These are phyloP conservation scores for Irpex rosettiformis DNA, from an alignment of 1,284 basidiomycete species.

Conservation along the genomic window DNA sequence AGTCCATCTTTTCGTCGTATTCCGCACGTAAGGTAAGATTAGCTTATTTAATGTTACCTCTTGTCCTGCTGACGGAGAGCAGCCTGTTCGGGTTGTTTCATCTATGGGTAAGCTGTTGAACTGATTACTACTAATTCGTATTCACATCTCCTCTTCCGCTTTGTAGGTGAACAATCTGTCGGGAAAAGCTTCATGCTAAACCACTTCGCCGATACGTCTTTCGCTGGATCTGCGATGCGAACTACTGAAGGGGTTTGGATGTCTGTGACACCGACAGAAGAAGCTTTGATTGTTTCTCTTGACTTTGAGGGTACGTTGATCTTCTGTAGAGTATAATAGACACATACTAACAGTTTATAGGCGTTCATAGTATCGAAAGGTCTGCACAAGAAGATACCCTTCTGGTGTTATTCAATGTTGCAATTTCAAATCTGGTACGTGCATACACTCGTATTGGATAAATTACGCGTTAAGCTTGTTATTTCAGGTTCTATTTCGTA, in stretches of 20 bases:
- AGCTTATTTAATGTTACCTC: background rate
- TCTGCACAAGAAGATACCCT: slow-evolving; percentile 62
- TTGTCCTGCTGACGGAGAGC: background rate
- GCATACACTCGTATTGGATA: background rate
- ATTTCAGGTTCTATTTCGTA: slow-evolving; percentile 54
- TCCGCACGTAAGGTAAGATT: slow-evolving; percentile 48
- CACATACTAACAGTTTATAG: slow-evolving; percentile 26
- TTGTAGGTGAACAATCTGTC: slow-evolving; percentile 53
- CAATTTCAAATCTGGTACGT: slow-evolving; percentile 57
- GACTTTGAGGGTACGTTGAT: slow-evolving; percentile 54
- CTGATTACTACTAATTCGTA: too few species aligned
- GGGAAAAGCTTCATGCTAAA: slow-evolving; percentile 62
- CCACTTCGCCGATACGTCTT: slow-evolving; percentile 61
- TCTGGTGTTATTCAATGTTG: slow-evolving; percentile 61
- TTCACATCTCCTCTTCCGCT: background rate
- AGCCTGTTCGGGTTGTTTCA: slow-evolving; percentile 62
- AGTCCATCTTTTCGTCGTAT: slow-evolving; percentile 60
- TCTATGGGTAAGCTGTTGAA: slow-evolving; percentile 61
- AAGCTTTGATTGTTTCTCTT: slow-evolving; percentile 51
- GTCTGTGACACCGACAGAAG: slow-evolving; percentile 59
- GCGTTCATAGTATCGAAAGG: slow-evolving; percentile 61
- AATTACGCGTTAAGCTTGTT: too few species aligned
- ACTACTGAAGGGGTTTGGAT: slow-evolving; percentile 71
- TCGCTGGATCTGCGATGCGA: slow-evolving; percentile 64
- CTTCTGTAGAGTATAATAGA: too few species aligned